phyloP scores from a whole-genome alignment of 2,329 filamentous ascomycete species.

The Xylariaceae sp. region DNA sequence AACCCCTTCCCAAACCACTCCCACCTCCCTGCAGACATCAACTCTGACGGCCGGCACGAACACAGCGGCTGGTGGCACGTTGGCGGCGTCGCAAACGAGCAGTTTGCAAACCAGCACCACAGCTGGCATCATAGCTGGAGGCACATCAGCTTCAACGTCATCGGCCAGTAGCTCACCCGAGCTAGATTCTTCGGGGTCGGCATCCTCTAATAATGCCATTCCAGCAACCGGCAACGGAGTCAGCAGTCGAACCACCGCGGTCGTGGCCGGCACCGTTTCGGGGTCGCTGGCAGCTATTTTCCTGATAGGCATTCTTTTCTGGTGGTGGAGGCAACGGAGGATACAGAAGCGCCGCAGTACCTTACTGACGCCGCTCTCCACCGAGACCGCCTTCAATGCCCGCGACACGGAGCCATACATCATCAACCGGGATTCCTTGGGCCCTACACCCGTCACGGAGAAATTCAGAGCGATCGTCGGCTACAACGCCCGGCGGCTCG shows the following conservation, averaged over 20 bases:
- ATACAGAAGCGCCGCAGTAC: constrained; percentile 38
- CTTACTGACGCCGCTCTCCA: constrained; percentile 40
- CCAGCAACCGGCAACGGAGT: constrained; percentile 18
- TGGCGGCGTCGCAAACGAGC: background rate
- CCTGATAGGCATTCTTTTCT: constrained; percentile 40
- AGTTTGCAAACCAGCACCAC: background rate
- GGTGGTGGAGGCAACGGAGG: constrained; percentile 40
- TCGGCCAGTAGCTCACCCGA: constrained; percentile 3
- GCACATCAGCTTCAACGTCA: background rate
- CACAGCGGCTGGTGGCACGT: constrained; percentile 1
- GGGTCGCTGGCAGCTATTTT: constrained; percentile 40
- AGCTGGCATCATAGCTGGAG: background rate
- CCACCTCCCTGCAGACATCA: constrained; percentile 3
- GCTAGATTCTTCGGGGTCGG: constrained; percentile 9
- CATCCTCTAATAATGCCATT: constrained; percentile 9
- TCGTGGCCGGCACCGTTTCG: constrained; percentile 44
- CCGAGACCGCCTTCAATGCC: constrained; percentile 18
- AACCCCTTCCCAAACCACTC: constrained; percentile 2
- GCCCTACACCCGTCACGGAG: constrained; percentile 37
- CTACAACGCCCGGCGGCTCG: constrained; percentile 28
- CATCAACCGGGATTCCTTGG: constrained; percentile 40
- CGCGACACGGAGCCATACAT: constrained; percentile 27
- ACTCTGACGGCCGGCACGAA: constrained; percentile 1
- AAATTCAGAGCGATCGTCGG: constrained; percentile 33
- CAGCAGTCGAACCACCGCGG: constrained; percentile 29